Evolutionary conservation across 371 early-diverging fungal species (phyloP).

Genomic region (Encephalitozoon romaleae): DNA sequence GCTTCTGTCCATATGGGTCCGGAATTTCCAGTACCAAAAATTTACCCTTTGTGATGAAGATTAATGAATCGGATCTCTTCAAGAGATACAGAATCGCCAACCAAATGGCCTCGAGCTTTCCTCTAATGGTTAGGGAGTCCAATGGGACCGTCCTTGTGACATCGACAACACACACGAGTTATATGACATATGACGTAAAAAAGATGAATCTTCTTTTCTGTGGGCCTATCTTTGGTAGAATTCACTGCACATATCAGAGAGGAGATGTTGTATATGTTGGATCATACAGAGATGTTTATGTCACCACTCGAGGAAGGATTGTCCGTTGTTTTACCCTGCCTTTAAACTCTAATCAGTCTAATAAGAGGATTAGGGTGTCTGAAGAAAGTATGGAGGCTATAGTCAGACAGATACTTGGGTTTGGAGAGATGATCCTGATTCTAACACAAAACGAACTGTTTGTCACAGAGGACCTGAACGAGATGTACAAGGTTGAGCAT

Average conservation of each 20-base stretch:
- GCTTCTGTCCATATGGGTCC: background rate
- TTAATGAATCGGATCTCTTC: background rate
- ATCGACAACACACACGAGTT: background rate
- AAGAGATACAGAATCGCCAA: slow-evolving; percentile 1
- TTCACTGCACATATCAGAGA: background rate
- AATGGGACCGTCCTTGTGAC: background rate
- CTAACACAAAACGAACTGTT: background rate
- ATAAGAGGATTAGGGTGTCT: background rate
- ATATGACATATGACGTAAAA: background rate
- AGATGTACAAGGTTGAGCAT: slow-evolving; percentile 11
- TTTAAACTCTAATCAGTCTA: background rate
- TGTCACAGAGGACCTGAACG: background rate
- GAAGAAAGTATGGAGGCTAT: background rate
- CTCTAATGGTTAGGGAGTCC: background rate
- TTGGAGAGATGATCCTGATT: background rate
- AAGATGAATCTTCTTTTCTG: slow-evolving; percentile 1
- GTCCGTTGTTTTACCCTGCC: background rate
- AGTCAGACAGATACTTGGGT: background rate
- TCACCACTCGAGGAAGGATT: background rate
- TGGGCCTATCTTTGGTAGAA: background rate
- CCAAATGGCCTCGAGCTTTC: background rate
- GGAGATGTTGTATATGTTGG: background rate
- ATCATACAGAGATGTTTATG: background rate
- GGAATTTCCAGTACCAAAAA: slow-evolving; percentile 1
- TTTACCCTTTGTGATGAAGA: slow-evolving; percentile 5